Percentiles rank a stretch among this genome's conserved stretches.
Conservation (phyloP, 306 rosid genomes). For the Dalbergia cochinchinensis region DNA sequence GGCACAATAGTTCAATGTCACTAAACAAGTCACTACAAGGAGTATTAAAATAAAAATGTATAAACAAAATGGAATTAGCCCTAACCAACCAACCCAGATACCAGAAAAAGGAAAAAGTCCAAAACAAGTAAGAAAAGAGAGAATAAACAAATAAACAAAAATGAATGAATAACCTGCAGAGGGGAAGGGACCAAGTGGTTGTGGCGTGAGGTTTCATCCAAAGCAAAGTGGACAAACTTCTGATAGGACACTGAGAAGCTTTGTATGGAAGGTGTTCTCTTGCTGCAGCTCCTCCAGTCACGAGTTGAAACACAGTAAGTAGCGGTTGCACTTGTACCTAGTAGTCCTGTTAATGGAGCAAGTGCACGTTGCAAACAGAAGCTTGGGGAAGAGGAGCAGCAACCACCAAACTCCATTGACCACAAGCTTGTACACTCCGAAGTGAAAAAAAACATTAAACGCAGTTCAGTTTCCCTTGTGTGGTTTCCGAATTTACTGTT, state of each 20-base stretch:
- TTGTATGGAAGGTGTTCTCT: slow-evolving; percentile 1
- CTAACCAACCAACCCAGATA: background rate
- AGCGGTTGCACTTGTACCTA: background rate
- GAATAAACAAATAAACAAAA: background rate
- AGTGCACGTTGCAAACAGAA: slow-evolving; percentile 31
- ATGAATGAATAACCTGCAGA: slow-evolving; percentile 42
- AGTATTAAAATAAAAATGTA: background rate
- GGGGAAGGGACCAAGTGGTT: slow-evolving; percentile 55
- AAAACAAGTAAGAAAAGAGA: background rate
- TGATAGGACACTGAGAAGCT: slow-evolving; percentile 47
- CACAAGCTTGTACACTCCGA: background rate
- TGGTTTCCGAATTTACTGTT: background rate
- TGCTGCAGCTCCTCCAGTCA: slow-evolving; percentile 23
- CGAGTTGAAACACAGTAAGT: background rate
- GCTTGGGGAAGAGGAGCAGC: slow-evolving; percentile 39
- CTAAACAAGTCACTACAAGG: background rate
- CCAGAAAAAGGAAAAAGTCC: background rate
- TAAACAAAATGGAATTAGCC: slow-evolving; percentile 11
- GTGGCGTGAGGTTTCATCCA: slow-evolving; percentile 56
- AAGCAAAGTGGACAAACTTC: slow-evolving; percentile 55
- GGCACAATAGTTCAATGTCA: background rate
- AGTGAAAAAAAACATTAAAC: background rate
- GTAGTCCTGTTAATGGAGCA: slow-evolving; percentile 3
- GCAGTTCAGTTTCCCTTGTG: too few relatives aligned
- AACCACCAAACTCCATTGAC: slow-evolving; percentile 46